These are phyloP conservation scores for Vitis hybrid DNA, from an alignment of 177 flowering plant genomes.

Conservation along the genomic window DNA sequence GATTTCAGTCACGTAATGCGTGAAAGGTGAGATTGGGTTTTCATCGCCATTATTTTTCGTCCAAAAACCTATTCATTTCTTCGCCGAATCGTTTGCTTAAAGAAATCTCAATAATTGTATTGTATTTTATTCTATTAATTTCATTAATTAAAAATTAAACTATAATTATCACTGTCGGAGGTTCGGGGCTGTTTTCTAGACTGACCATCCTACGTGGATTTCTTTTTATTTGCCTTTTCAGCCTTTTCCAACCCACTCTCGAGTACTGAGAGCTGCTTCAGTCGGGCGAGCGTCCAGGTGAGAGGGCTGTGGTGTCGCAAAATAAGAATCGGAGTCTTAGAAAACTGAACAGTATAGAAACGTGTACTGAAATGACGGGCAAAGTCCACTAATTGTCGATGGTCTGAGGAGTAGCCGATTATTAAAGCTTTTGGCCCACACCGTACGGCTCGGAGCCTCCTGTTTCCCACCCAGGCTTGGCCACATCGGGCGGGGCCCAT, in stretches of 20 bases:
- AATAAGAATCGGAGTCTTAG: no score
- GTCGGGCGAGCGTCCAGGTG: no score
- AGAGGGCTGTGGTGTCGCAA: no score
- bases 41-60: background rate
- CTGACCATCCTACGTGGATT: conserved; percentile 6
- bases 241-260: background rate
- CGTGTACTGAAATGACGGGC: no score
- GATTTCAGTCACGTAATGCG: background rate
- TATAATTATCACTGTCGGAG: background rate
- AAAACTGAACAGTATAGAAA: no score
- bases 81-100: background rate
- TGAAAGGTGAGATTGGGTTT: background rate
- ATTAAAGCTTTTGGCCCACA: no score
- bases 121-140: background rate
- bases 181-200: background rate
- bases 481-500: no score
- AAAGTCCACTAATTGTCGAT: no score
- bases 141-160: background rate
- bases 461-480: no score
- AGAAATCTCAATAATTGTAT: background rate
- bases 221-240: background rate
- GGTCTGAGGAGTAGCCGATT: no score
- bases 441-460: no score
- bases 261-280: no score
- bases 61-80: background rate